Conservation (phyloP, 225 moss, liverwort and hornwort species). For the Antitrichia curtipendula region DNA sequence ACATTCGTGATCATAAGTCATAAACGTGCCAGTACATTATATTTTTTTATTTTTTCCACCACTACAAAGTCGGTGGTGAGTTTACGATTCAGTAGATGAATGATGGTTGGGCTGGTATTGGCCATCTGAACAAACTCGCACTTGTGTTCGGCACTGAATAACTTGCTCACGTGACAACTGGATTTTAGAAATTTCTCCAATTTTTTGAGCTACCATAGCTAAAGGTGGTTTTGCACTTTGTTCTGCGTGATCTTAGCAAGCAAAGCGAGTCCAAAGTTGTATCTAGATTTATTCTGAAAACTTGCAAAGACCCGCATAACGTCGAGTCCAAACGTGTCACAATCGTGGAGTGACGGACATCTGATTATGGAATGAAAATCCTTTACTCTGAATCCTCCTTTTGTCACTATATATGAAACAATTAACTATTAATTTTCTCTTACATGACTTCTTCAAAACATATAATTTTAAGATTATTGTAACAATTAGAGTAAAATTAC, state of each 20-base stretch:
- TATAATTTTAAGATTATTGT: no score
- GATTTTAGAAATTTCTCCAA: neutral
- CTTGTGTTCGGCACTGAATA: neutral
- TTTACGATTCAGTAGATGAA: neutral
- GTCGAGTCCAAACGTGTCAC: neutral
- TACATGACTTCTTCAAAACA: neutral
- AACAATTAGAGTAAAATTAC: no score
- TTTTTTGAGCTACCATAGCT: no score
- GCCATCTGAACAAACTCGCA: neutral
- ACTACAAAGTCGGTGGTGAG: neutral
- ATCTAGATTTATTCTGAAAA: neutral
- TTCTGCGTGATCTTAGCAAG: no score
- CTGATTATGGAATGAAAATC: neutral
- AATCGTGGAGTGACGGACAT: neutral
- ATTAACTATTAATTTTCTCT: neutral
- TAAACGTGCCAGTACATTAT: neutral
- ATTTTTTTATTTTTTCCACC: neutral
- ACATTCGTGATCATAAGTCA: neutral
- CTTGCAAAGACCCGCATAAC: neutral
- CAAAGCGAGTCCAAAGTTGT: neutral
- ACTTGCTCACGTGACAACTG: no score
- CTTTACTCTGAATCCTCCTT: neutral
- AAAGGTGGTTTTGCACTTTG: neutral
- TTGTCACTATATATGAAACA: neutral
- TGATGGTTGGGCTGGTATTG: neutral